These are phyloP conservation scores for Exophiala sp. DNA, from an alignment of 2,329 filamentous ascomycete species.

Conservation along the genomic window DNA sequence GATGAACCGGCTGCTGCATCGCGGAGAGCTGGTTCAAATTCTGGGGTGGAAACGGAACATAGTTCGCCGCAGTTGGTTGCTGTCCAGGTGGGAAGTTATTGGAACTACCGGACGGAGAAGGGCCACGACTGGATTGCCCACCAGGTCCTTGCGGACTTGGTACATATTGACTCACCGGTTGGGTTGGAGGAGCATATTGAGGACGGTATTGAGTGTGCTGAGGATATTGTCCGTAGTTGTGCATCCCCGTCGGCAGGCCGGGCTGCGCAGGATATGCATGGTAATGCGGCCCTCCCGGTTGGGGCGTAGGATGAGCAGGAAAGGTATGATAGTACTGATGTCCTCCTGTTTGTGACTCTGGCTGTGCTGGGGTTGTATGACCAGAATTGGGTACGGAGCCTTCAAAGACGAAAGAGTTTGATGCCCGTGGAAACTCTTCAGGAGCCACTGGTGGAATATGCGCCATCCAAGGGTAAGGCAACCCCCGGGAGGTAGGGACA, in stretches of 20 bases:
- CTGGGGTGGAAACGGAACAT: neutral
- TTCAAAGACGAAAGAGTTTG: constrained; percentile 8
- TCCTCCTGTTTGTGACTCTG: neutral
- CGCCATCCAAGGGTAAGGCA: constrained; percentile 8
- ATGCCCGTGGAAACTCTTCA: constrained; percentile 9
- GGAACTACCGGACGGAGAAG: neutral
- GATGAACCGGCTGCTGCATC: no score
- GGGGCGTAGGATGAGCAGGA: neutral
- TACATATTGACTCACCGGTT: neutral
- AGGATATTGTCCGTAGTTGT: neutral
- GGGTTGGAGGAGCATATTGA: neutral
- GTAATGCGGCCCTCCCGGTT: neutral
- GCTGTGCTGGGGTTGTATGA: neutral
- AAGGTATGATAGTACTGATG: neutral
- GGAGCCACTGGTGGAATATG: constrained; percentile 6
- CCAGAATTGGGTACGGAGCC: neutral
- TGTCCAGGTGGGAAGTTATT: neutral
- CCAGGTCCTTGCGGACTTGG: neutral
- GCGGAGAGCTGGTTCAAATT: neutral
- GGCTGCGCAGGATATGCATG: neutral
- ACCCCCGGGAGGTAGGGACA: neutral
- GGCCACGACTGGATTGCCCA: neutral
- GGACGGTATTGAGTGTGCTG: neutral
- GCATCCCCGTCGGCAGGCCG: neutral
- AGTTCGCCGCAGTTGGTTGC: neutral